These are phyloP conservation scores for Periconia sp. DNA, from an alignment of 2,329 filamentous ascomycete genomes.

Conservation along the genomic window DNA sequence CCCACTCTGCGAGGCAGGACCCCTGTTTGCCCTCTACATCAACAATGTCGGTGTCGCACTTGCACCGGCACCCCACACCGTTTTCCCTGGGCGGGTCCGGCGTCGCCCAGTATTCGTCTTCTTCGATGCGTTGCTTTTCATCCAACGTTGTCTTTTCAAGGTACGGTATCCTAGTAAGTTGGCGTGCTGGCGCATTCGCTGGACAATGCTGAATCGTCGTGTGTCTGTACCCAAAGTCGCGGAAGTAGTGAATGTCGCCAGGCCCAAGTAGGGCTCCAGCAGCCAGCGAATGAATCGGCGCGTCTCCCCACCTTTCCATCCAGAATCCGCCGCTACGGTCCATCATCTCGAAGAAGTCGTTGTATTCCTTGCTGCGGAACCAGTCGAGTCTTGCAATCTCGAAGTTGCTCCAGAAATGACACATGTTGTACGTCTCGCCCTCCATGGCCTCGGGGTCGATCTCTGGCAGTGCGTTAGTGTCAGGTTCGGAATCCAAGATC, in stretches of 20 bases:
- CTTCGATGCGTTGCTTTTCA: slow-evolving; percentile 83
- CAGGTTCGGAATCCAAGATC: slow-evolving; percentile 77
- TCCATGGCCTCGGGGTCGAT: slow-evolving; percentile 95
- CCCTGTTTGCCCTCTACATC: slow-evolving; percentile 98
- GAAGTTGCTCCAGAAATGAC: slow-evolving; percentile 99
- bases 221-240: slow-evolving; percentile 96
- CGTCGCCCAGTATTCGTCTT: slow-evolving; percentile 94
- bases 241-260: slow-evolving; percentile 95
- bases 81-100: slow-evolving; percentile 91
- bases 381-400: slow-evolving; percentile 94
- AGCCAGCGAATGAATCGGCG: slow-evolving; percentile 95
- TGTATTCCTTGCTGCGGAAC: slow-evolving; percentile 96
- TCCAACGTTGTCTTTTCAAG: slow-evolving; percentile 82
- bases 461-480: slow-evolving; percentile 72
- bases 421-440: slow-evolving; percentile 99
- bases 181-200: slow-evolving; percentile 88
- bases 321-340: slow-evolving; percentile 97
- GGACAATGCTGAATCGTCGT: slow-evolving; percentile 99
- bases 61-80: slow-evolving; percentile 93
- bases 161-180: slow-evolving; percentile 79
- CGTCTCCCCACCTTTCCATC: slow-evolving; percentile 99
- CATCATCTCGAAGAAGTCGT: slow-evolving; percentile 99
- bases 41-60: slow-evolving; percentile 95
- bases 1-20: slow-evolving; percentile 94
- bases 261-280: slow-evolving; percentile 84